Percentiles rank a stretch among this genome's conserved stretches.
Evolutionary conservation across 2,329 filamentous ascomycete genomes (phyloP).

Genomic region (Pochonia chlamydosporia): DNA sequence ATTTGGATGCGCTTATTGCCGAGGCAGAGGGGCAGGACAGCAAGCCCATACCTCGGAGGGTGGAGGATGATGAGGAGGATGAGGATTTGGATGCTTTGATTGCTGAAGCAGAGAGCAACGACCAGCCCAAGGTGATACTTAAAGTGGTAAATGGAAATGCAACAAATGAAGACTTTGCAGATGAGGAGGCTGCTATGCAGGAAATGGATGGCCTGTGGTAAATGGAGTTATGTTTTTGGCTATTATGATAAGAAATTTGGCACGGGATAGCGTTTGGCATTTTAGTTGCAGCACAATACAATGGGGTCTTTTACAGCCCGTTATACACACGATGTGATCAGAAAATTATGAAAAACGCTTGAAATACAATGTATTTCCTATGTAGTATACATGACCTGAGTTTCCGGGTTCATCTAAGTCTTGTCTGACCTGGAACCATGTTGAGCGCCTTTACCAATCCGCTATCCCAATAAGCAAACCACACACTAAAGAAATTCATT

Average conservation of each 20-base stretch:
- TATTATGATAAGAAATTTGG: too few species aligned
- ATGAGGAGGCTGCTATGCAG: conserved; percentile 64
- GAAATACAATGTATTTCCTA: background rate
- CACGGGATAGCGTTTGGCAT: too few species aligned
- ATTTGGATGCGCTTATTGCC: conserved; percentile 49
- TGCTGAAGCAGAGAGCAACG: conserved; percentile 36
- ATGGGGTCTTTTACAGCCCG: too few species aligned
- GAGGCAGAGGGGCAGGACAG: conserved; percentile 32
- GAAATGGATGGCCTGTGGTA: conserved; percentile 50
- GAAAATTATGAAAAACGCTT: too few species aligned
- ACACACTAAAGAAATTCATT: conserved; percentile 7
- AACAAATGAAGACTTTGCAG: conserved; percentile 40
- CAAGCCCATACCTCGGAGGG: background rate
- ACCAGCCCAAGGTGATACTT: conserved; percentile 5
- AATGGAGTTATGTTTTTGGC: background rate
- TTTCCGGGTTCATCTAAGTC: background rate
- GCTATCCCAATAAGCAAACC: conserved; percentile 8
- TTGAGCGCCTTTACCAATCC: conserved; percentile 10
- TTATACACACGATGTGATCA: too few species aligned
- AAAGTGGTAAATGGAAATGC: conserved; percentile 7
- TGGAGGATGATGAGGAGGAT: conserved; percentile 14
- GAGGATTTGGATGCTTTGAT: conserved; percentile 48
- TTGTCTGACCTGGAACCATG: conserved; percentile 5
- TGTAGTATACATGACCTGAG: background rate
- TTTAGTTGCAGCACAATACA: too few species aligned